Percentiles rank a stretch among this genome's conserved stretches.
Conservation (phyloP, 805 yeast genomes). For the Maudiozyma saulgeensis region DNA sequence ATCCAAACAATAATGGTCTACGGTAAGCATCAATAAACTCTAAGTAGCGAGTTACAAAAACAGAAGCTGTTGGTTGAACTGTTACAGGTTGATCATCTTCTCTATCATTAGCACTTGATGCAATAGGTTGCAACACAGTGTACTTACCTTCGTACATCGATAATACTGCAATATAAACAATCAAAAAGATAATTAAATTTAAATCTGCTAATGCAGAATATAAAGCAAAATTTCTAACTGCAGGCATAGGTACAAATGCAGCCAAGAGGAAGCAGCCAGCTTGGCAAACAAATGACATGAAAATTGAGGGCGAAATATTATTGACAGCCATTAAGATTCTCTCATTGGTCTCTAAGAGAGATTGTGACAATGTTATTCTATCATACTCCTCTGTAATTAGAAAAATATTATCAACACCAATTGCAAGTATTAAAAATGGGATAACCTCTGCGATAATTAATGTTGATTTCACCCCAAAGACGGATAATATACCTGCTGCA, state of each 20-base stretch:
- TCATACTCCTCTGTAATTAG: slow-evolving; percentile 73
- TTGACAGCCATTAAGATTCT: slow-evolving; percentile 58
- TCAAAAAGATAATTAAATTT: slow-evolving; percentile 69
- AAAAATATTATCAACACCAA: slow-evolving; percentile 94
- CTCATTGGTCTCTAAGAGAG: slow-evolving; percentile 42
- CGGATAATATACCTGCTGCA: slow-evolving; percentile 73
- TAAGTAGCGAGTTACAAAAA: slow-evolving; percentile 32
- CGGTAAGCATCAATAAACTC: slow-evolving; percentile 47
- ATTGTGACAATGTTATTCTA: slow-evolving; percentile 38
- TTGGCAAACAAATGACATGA: slow-evolving; percentile 69
- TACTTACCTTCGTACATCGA: slow-evolving; percentile 27
- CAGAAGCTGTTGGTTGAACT: slow-evolving; percentile 7
- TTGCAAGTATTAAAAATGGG: slow-evolving; percentile 84
- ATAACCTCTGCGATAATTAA: slow-evolving; percentile 93
- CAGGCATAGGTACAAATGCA: slow-evolving; percentile 84
- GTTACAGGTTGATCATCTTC: neutral
- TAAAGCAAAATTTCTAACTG: slow-evolving; percentile 85
- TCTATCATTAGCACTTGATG: neutral
- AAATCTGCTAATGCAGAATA: slow-evolving; percentile 83
- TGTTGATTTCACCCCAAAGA: slow-evolving; percentile 75
- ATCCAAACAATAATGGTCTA: slow-evolving; percentile 42
- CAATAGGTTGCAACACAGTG: neutral
- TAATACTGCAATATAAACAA: slow-evolving; percentile 68
- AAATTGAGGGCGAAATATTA: slow-evolving; percentile 78
- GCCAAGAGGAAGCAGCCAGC: slow-evolving; percentile 73